Base-by-base conservation (phyloP, 768 basidiomycete genomes). In the Boletus barrowsii region DNA sequence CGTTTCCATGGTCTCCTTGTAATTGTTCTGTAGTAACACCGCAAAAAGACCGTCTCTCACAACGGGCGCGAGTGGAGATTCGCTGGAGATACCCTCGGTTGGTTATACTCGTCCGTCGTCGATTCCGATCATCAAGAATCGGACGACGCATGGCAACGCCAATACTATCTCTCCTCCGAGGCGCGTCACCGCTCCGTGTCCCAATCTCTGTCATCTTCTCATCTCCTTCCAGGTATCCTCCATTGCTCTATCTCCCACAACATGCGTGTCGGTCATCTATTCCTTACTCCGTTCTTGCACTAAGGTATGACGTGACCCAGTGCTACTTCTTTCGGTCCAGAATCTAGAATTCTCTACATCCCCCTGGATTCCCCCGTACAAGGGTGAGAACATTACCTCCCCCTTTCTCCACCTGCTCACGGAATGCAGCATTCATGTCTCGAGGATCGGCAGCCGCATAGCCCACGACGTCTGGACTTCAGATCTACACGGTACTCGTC, bases 391-490 rank as follows among this genome's bases (percentile, higher is more conserved):
- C 9, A n/a, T 0, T 10, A 45, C 53, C 39, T 18, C 17, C 36
- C 22, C 10, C 18, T 1, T 17, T 11, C 14, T 30, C 1, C 11
- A 10, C 4, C 30, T 17, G 10, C 46, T 50, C 33, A 43, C 50
- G n/a, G 9, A 33, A 33, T 45, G 11, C 36, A 60, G 66, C 26
- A 56, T 57, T 20, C 56, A 58, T 33, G 41, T 56, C 20, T 54
- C 56, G 29, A 61, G 75, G 72, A 55, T 73, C 64, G 58, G 73
- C 66, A 56, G 72, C 65, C 74, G 65, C 35, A 57, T 62, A 24
- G 71, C 80, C 24, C 73, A 79, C 52, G 87, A 88, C 59, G 71
- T 88, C 18, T 81, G 84, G 73, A 69, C 77, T 3, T 75, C 83
- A 33, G 75, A 82, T 64, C 69, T 88, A 6, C 72, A 69, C 33